A percentile compares a stretch with the other conserved stretches of the same genome.
Evolutionary conservation across 371 early-diverging fungal genomes (phyloP).

Genomic region (Massospora cicadina): DNA sequence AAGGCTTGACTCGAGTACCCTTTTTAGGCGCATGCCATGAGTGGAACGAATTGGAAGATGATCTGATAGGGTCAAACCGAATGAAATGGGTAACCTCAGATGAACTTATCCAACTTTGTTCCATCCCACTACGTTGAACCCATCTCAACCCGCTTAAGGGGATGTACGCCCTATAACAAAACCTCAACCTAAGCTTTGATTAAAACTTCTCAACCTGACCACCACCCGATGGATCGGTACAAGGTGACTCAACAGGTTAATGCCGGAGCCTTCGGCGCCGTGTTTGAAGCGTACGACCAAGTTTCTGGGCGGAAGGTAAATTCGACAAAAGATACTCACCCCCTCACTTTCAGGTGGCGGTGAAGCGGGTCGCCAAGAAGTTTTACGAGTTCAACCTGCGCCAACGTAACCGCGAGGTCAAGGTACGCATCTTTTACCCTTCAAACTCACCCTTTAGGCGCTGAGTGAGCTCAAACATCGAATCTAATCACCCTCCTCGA

Average conservation of each 20-base stretch:
- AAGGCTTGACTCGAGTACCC: too few relatives aligned
- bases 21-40: too few relatives aligned
- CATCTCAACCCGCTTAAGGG: too few relatives aligned
- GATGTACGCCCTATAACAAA: too few relatives aligned
- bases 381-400: slow-evolving; percentile 59
- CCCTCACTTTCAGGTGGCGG: slow-evolving; percentile 48
- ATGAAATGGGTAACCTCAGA: too few relatives aligned
- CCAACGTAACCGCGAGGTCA: slow-evolving; percentile 57
- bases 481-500: slow-evolving; percentile 71
- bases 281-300: slow-evolving; percentile 50
- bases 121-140: too few relatives aligned
- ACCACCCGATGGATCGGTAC: slow-evolving; percentile 53
- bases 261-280: slow-evolving; percentile 82
- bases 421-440: slow-evolving; percentile 15
- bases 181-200: too few relatives aligned
- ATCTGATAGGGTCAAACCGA: too few relatives aligned
- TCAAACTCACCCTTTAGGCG: slow-evolving; percentile 22
- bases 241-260: slow-evolving; percentile 56
- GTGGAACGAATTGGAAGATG: too few relatives aligned
- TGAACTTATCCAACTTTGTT: too few relatives aligned
- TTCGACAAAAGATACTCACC: not conserved
- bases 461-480: slow-evolving; percentile 47
- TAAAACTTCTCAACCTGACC: too few relatives aligned
- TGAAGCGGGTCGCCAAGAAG: slow-evolving; percentile 88
- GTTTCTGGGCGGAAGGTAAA: slow-evolving; percentile 48